Evolutionary conservation across 179 eudicot genomes (phyloP), one percentile per base, ranked within the genome.

Genomic region (Patellifolia procumbens): DNA sequence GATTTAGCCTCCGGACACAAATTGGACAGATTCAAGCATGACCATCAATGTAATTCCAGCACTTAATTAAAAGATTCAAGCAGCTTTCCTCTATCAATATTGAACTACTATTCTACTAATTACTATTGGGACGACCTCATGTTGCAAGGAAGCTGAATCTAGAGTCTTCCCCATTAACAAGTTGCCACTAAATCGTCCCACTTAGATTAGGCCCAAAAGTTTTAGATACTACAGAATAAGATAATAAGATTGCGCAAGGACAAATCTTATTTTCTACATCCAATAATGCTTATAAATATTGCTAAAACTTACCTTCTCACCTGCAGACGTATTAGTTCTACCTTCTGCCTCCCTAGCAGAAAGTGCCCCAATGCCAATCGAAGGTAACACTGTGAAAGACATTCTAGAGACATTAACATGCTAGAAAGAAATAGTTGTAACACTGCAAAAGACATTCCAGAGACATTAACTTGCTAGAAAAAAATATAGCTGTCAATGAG

Each of bases 261-360:
- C 9, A 42, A 16, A 49, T 9, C 24, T 13, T 34, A 12, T 8
- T 12, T 52, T 53, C 31, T 49, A 58, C 59, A 43, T 61, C 22
- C 28, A 46, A 24, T 16, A 28, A 37, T 26, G 20, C 15, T 43
- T 5, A 51, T 20, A n/a, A 6, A 37, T 0, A 34, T 74, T 48
- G 49, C 55, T 48, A 37, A 53, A 65, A 70, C 7, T 58, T 84
- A 95, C 99, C 96, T 93, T 93, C 73, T 95, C 98, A 51, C 89
- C 95, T 22, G 90, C 83, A 70, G 93, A 84, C 26, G 84, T 79
- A 73, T 88, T 95, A 60, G 89, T 84, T 81, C 95, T 86, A 74
- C 98, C 99, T 86, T 95, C 99, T 70, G 94, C 92, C 78, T 91
- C 99, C 86, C 99, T 87, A 72, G 93, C 92, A 77, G 97, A 91